These are phyloP conservation scores for Phalaenopsis equestris DNA, from an alignment of 106 monocot genomes.

Conservation along the genomic window DNA sequence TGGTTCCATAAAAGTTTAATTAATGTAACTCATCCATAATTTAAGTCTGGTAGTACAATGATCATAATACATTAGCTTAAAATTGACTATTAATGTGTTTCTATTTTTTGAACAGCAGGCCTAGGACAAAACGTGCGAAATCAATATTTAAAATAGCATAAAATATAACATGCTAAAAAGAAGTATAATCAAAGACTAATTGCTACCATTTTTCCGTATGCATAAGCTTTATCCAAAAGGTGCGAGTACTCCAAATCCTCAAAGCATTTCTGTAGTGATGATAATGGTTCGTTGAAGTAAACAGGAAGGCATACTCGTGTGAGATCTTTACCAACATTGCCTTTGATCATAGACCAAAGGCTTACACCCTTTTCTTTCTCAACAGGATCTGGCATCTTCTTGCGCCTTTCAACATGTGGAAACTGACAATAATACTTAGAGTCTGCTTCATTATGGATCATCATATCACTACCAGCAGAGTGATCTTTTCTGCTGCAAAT, in stretches of 20 bases:
- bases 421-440: constrained; percentile 6
- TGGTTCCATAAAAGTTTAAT: too few relatives aligned
- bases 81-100: not conserved
- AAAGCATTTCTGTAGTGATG: constrained; percentile 83
- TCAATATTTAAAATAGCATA: not conserved
- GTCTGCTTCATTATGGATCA: constrained; percentile 9
- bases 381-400: constrained; percentile 59
- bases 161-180: not conserved
- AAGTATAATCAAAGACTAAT: not conserved
- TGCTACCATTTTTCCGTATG: constrained; percentile 69
- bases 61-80: not conserved
- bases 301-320: constrained; percentile 93
- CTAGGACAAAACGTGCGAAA: not conserved
- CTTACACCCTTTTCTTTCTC: constrained; percentile 87
- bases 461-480: not conserved
- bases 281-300: constrained; percentile 78
- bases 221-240: constrained; percentile 80
- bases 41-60: not conserved
- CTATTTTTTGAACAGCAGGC: not conserved
- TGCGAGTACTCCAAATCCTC: constrained; percentile 84
- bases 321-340: constrained; percentile 94
- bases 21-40: not conserved
- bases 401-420: constrained; percentile 37
- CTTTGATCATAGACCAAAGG: constrained; percentile 94
- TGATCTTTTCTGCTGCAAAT: constrained; percentile 6